Conservation (phyloP, 768 basidiomycete species). For the Russula griseocarnosa region DNA sequence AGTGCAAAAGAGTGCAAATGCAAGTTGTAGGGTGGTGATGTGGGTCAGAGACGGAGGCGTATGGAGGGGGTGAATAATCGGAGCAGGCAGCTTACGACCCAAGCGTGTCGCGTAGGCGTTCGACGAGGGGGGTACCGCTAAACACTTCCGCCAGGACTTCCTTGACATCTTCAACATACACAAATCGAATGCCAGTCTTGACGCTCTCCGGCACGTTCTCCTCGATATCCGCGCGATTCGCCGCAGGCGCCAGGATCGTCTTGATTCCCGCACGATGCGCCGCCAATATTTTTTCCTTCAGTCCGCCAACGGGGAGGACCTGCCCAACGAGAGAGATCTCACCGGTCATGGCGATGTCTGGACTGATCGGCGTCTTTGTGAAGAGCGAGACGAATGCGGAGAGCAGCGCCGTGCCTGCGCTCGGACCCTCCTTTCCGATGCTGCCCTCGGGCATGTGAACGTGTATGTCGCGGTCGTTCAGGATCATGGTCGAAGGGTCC, state of each 20-base stretch:
- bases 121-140: slow-evolving; percentile 52
- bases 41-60: neutral
- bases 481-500: slow-evolving; percentile 64
- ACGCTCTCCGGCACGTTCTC: slow-evolving; percentile 96
- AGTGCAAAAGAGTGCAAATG: slow-evolving; percentile 9
- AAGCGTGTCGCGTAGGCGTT: slow-evolving; percentile 67
- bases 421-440: slow-evolving; percentile 93
- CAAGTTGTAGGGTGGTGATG: neutral
- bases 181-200: slow-evolving; percentile 90
- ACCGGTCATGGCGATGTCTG: slow-evolving; percentile 97
- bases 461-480: slow-evolving; percentile 86
- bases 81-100: slow-evolving; percentile 6
- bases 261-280: slow-evolving; percentile 97
- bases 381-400: slow-evolving; percentile 90
- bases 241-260: slow-evolving; percentile 81
- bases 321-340: slow-evolving; percentile 96
- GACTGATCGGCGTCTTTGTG: slow-evolving; percentile 75
- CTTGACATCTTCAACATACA: slow-evolving; percentile 90
- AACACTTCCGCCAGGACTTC: slow-evolving; percentile 91
- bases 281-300: slow-evolving; percentile 95
- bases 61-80: neutral
- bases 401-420: slow-evolving; percentile 91
- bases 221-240: slow-evolving; percentile 91
- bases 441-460: slow-evolving; percentile 97
- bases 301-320: slow-evolving; percentile 90